Evolutionary conservation across 2,329 filamentous ascomycete species (phyloP), one percentile per base, ranked within the genome.

Genomic region (Fusarium liriodendri): DNA sequence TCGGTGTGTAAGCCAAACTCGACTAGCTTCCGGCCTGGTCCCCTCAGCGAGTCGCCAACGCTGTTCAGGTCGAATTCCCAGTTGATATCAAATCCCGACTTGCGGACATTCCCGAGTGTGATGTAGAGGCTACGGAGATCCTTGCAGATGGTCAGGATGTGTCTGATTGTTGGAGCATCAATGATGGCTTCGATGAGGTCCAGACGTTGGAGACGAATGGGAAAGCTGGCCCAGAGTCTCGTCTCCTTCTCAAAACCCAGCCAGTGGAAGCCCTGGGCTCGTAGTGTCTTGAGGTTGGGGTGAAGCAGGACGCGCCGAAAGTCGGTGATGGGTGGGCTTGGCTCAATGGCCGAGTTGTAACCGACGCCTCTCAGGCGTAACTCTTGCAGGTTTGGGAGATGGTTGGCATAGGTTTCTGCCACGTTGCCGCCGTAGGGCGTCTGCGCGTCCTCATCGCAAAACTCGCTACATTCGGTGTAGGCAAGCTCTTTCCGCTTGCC

Each of bases 351-450:
- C 10, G 54, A 58, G 32, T 25, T n/a, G n/a, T n/a, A 37, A 16
- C 27, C 9, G 6, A 11, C 20, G 11, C 14, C 20, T 25, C n/a
- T 38, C 14, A 69, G 64, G 25, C 14, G 18, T n/a, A 62, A 29
- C 9, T 52, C 40, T 33, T 57, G 45, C 8, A 69, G 57, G 22
- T 52, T 8, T 35, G 40, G 64, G 9, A 69, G 66, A 42, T 35
- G 40, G 14, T 37, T 38, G 18, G 55, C 55, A 13, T 29, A 13
- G 32, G 54, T 18, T 37, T 22, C 20, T 37, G 32, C 14, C 14
- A 25, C 14, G 9, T 22, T 22, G 54, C 32, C 32, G 10, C 32
- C 32, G 10, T n/a, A 5, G 27, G 18, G 18, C 10, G 18, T 20
- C 47, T 52, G 47, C 11, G 5, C 18, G 14, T 20, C 18, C n/a